Percentiles rank a stretch among this genome's conserved stretches.
These are phyloP conservation scores for Leishmania turanica DNA, from an alignment of 208 protist genomes.

Conservation along the genomic window DNA sequence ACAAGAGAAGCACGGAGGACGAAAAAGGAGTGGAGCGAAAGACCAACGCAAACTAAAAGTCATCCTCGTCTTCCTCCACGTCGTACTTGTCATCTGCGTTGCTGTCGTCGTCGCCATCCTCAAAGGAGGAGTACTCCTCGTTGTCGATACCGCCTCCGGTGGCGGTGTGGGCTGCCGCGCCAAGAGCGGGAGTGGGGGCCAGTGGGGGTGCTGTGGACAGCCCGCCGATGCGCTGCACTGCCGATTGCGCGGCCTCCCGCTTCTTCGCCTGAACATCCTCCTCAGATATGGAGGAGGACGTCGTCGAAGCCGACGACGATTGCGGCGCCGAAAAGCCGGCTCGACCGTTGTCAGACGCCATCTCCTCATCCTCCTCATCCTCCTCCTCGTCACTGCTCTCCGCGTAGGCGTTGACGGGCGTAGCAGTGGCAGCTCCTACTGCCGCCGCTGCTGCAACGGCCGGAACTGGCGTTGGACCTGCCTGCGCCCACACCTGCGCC, in stretches of 20 bases:
- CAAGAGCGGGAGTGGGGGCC: background rate
- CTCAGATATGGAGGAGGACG: background rate
- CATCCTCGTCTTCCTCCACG: constrained; percentile 85
- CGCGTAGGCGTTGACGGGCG: background rate
- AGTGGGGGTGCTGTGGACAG: background rate
- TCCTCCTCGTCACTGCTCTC: constrained; percentile 3
- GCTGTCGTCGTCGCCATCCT: constrained; percentile 52
- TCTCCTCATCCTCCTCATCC: background rate
- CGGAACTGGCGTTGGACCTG: constrained; percentile 8
- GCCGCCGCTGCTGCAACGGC: background rate
- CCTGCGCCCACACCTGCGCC: constrained; percentile 51
- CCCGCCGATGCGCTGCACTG: background rate
- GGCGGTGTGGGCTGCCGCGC: constrained; percentile 17
- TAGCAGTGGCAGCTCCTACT: background rate
- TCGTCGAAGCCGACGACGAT: background rate
- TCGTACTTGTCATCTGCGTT: constrained; percentile 63
- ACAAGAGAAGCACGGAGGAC: background rate
- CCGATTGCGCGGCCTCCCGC: constrained; percentile 9
- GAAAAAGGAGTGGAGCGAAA: background rate
- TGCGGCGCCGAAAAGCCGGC: background rate
- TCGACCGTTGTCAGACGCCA: background rate
- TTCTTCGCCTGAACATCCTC: background rate
- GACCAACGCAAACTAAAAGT: constrained; percentile 56
- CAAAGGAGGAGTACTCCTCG: constrained; percentile 84
- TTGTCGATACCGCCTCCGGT: constrained; percentile 42